Base-by-base conservation (phyloP, 192 early-diverging fungal genomes). In the Gaertneriomyces sp. region DNA sequence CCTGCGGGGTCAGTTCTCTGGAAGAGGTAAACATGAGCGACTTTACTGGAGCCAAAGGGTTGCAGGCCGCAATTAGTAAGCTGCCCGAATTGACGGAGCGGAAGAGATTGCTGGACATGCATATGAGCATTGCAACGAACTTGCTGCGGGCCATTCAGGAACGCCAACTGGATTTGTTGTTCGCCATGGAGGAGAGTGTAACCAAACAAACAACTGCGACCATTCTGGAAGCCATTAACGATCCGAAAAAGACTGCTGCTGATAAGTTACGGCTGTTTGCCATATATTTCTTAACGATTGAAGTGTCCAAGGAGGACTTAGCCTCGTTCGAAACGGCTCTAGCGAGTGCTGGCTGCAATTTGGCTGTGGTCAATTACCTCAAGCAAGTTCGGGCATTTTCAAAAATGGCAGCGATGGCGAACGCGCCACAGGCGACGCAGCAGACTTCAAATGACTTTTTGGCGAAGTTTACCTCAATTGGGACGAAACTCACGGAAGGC, bases 81-180 rank as follows among this genome's bases (percentile, higher is more conserved):
- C 76, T 99, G 5, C 97, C 97, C 0, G 93, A 96, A 70, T 81
- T 99, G 59, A 96, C 95, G 16, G 93, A 93, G 12, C 81, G 94
- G 53, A 97, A 99, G 75, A 81, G 88, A 9, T 87, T 89, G 11
- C 77, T 99, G 25, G 97, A 99, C 71, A 96, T 95, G 91, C 97
- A 99, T 70, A 99, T 96, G 93, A 94, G 93, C 70, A 91, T 98
- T 56, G 95, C 96, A 4, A 98, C 95, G 2, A 77, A 82, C 17
- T 71, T 99, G 65, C 79, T 99, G 12, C 86, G 90, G 20, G 77
- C 79, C 19, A 98, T 99, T 76, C 91, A 94, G 73, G 90, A 94
- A 19, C 80, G 97, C 49, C 90, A 98, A 64, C 72, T 99, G 52
- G 96, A 99, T 67, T 88, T 86, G 0, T 91, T 96, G 59, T 96